Percentiles rank a stretch among this genome's conserved stretches.
Conservation (phyloP, 441 rosid genomes). For the Eruca vesicaria region DNA sequence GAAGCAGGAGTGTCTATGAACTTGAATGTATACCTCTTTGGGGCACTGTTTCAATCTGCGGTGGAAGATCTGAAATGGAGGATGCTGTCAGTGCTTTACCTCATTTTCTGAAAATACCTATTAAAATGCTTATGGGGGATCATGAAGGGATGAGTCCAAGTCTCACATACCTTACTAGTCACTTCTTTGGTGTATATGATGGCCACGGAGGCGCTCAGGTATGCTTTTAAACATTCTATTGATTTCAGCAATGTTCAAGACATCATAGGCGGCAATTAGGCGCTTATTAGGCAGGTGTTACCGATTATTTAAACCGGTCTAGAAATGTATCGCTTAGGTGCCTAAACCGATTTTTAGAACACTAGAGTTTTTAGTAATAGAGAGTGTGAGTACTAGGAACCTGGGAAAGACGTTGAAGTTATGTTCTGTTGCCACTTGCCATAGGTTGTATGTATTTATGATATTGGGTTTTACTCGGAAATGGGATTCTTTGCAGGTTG, state of each 20-base stretch:
- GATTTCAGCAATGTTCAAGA: background rate
- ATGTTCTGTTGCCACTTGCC: constrained; percentile 3
- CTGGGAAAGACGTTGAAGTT: background rate
- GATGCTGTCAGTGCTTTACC: background rate
- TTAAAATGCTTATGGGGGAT: background rate
- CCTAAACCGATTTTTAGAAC: background rate
- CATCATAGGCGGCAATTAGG: background rate
- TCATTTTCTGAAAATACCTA: background rate
- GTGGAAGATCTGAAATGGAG: background rate
- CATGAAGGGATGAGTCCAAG: background rate
- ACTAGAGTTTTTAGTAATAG: background rate
- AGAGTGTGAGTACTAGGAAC: background rate
- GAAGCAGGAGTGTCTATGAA: background rate
- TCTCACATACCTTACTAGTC: background rate
- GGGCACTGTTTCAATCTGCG: background rate
- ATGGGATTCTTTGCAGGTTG: constrained; percentile 30
- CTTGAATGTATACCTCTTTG: background rate
- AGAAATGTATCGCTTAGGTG: background rate
- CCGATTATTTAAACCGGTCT: background rate
- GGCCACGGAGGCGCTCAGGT: background rate
- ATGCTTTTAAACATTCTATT: background rate
- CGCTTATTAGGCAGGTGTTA: background rate
- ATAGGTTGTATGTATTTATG: constrained; percentile 27
- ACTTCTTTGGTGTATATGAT: background rate
- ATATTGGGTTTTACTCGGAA: constrained; percentile 23